Conservation (phyloP, 257 asterid genomes). For the Lantana camara region DNA sequence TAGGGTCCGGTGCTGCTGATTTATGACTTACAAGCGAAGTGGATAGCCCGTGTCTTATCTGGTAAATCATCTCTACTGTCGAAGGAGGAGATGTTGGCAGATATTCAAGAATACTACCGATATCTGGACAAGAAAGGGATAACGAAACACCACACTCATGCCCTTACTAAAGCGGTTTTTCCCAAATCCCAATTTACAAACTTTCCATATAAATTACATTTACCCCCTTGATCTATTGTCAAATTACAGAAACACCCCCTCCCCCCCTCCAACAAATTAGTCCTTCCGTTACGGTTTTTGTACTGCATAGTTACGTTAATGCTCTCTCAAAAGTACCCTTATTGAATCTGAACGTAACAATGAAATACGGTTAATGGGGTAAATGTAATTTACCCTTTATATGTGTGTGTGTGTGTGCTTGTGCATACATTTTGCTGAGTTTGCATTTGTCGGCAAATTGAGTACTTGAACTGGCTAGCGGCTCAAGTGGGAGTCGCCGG, state of each 20-base stretch:
- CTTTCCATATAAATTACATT: too few species aligned
- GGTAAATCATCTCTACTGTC: conserved; percentile 42
- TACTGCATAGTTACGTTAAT: too few species aligned
- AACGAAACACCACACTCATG: conserved; percentile 37
- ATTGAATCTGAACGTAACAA: too few species aligned
- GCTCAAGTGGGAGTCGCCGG: conserved; percentile 37
- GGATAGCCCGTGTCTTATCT: conserved; percentile 46
- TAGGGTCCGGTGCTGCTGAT: conserved; percentile 30
- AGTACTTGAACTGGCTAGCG: conserved; percentile 51
- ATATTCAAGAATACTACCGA: conserved; percentile 37
- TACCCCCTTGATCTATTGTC: too few species aligned
- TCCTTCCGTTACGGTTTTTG: too few species aligned
- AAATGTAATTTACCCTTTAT: too few species aligned
- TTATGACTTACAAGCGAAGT: conserved; percentile 51
- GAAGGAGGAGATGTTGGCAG: conserved; percentile 44
- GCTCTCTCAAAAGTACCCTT: too few species aligned
- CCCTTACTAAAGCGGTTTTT: conserved; percentile 11
- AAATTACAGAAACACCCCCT: too few species aligned
- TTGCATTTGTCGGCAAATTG: conserved; percentile 33
- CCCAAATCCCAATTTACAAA: background rate
- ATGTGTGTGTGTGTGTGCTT: too few species aligned
- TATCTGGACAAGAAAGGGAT: conserved; percentile 35
- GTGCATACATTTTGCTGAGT: too few species aligned
- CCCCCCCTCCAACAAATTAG: too few species aligned
- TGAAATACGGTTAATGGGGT: too few species aligned